Evolutionary conservation across 257 asterid genomes (phyloP), one percentile per base, ranked within the genome.

Genomic region (Agastache rugosa): DNA sequence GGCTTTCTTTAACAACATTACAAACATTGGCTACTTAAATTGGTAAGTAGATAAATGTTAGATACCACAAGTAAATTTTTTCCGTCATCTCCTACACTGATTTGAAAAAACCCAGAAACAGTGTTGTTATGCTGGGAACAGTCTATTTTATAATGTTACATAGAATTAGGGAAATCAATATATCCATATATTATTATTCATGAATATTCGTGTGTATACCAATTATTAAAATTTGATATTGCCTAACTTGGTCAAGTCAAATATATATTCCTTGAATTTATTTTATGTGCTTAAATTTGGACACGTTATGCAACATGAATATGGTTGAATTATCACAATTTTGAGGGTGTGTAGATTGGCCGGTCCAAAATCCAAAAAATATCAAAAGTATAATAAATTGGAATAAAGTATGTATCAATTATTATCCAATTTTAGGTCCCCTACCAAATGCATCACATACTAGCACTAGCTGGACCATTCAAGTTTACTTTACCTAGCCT

Each of bases 401-500:
- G 79, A 79, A 39, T 39, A 39, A 79, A 53, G 10, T 71, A 42
- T 54, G 73, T 59, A 55, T 16, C 59, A 60, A 60, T 71, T 25
- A 54, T 56, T 50, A 59, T 39, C 71, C 51, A 35, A 61, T 23
- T 65, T 80, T 45, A 76, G 85, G 82, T 73, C 85, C 85, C 88
- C 83, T 65, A 73, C 78, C 50, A 63, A 79, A 29, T 63, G 45
- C 71, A 51, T 75, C 77, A 74, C 83, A 78, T 80, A 73, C 59
- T 66, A 14, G n/a, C 71, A 71, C 81, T 48, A 47, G 22, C 16
- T 35, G 85, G 85, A 75, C 85, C 87, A 75, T 68, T 59, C 53
- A 29, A 70, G 59, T 2, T 39, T 67, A 42, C 45, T 66, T 66
- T 72, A 65, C 15, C 67, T 64, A 3, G 34, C 34, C 12, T 59